Conservation (phyloP, 495 filamentous ascomycete genomes). For the Hyaloscypha variabilis region DNA sequence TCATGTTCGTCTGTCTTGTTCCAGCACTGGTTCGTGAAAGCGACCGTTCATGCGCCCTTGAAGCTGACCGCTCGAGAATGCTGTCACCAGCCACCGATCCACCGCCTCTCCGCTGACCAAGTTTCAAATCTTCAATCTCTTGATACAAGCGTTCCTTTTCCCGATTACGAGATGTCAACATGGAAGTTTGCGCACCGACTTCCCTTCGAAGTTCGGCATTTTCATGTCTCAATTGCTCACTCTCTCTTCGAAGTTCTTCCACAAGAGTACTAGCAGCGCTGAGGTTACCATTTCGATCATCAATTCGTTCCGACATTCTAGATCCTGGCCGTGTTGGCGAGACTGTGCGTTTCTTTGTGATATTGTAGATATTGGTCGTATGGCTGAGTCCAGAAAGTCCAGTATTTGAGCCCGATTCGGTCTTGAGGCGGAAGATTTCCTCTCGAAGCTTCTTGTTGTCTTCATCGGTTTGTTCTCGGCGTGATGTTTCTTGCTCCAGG, state of each 20-base stretch:
- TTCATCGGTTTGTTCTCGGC: slow-evolving; percentile 87
- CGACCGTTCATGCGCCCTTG: slow-evolving; percentile 69
- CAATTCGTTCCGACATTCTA: slow-evolving; percentile 57
- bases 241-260: slow-evolving; percentile 59
- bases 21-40: slow-evolving; percentile 70
- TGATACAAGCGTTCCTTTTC: slow-evolving; percentile 95
- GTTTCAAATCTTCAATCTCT: slow-evolving; percentile 95
- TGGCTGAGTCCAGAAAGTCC: slow-evolving; percentile 47
- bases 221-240: slow-evolving; percentile 82
- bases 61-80: slow-evolving; percentile 89
- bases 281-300: slow-evolving; percentile 53
- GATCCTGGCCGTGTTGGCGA: slow-evolving; percentile 66
- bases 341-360: slow-evolving; percentile 61
- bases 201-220: slow-evolving; percentile 91
- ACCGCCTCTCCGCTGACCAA: slow-evolving; percentile 71
- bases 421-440: slow-evolving; percentile 75
- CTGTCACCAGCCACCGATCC: slow-evolving; percentile 78
- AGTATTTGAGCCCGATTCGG: slow-evolving; percentile 48
- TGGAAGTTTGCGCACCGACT: slow-evolving; percentile 93
- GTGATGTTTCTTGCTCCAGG: slow-evolving; percentile 87
- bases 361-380: slow-evolving; percentile 62
- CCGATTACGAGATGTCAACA: slow-evolving; percentile 93
- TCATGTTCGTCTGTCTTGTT: slow-evolving; percentile 68
- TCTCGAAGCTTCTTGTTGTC: slow-evolving; percentile 85
- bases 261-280: slow-evolving; percentile 71